These are phyloP conservation scores for Geotrichum phurueaensis DNA, from an alignment of 1,139 yeast genomes.

Conservation along the genomic window DNA sequence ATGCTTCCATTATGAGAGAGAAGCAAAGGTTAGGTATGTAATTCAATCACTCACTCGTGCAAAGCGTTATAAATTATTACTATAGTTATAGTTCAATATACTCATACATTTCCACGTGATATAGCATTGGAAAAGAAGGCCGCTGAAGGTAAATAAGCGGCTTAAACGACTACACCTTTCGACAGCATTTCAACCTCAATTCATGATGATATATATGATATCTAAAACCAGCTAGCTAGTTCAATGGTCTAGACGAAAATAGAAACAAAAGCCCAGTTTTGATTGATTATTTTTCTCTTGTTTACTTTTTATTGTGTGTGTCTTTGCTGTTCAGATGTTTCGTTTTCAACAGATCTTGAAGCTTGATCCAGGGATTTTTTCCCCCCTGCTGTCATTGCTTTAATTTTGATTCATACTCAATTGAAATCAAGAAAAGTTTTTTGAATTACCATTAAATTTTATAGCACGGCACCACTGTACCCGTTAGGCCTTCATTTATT, in stretches of 20 bases:
- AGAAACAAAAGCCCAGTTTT: background rate
- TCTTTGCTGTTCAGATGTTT: background rate
- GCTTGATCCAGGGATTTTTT: too few species aligned
- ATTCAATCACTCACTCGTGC: background rate
- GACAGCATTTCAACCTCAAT: background rate
- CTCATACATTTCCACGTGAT: background rate
- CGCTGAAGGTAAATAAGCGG: slow-evolving; percentile 11
- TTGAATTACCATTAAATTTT: background rate
- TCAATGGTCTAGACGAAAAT: background rate
- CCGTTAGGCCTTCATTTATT: background rate
- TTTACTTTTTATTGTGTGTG: background rate
- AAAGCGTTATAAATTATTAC: background rate
- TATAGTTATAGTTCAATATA: background rate
- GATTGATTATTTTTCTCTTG: background rate
- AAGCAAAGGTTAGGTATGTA: slow-evolving; percentile 78
- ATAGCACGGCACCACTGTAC: background rate
- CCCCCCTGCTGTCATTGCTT: background rate
- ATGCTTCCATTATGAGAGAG: slow-evolving; percentile 81
- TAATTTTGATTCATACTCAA: background rate
- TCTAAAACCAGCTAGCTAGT: background rate
- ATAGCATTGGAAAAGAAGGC: slow-evolving; percentile 23
- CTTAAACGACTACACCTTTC: background rate
- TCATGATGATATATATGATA: background rate
- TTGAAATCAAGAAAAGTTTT: background rate
- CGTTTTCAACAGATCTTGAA: too few species aligned